Base-by-base conservation (phyloP, 257 asterid genomes). In the Jacaranda copaia region DNA sequence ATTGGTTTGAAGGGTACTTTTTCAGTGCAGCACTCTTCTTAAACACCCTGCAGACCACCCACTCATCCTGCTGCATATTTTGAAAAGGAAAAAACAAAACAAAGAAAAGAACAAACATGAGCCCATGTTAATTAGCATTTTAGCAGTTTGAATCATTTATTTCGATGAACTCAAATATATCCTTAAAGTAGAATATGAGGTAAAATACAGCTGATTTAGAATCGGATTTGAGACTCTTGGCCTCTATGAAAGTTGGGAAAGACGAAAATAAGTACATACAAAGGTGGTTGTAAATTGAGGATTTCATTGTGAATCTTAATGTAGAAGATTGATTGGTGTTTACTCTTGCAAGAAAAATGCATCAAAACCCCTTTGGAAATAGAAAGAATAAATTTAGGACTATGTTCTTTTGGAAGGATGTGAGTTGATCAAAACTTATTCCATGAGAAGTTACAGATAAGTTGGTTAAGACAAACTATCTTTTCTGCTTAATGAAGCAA, bases 1-100 rank as follows among this genome's bases (percentile, higher is more conserved):
- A 75, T 63, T 84, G 83, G 84, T 63, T 90, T 72, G 92, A 80
- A 12, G 90, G 89, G 83, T 87, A 89, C 60, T 89, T 93, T 65
- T 89, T 92, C 9, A 82, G 92, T 20, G 89, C 91, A 0, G 81
- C 88, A 64, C 91, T 92, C 83, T 94, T 94, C 67, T 92, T 96
- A 77, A 94, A 89, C 14, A 92, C 92, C 0, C 99, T 94, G 87
- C 99, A 92, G 3, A 94, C 98, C 43, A 92, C 98, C 99, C 98
- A 94, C 81, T 94, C 98, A 81, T 92, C 96, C 79, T 92, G 98
- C 97, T 88, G 91, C 78, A 77, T 10, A 6, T 9, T 13, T 3
- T 39, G 11, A 53, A 63, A 35, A 60, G 7, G 19, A 43, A 49
- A 7, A 36, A 63, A 60, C 8, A 2, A 25, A 25, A 25, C n/a